phyloP scores from a whole-genome alignment of 495 filamentous ascomycete genomes.

The Neurospora cerealis region DNA sequence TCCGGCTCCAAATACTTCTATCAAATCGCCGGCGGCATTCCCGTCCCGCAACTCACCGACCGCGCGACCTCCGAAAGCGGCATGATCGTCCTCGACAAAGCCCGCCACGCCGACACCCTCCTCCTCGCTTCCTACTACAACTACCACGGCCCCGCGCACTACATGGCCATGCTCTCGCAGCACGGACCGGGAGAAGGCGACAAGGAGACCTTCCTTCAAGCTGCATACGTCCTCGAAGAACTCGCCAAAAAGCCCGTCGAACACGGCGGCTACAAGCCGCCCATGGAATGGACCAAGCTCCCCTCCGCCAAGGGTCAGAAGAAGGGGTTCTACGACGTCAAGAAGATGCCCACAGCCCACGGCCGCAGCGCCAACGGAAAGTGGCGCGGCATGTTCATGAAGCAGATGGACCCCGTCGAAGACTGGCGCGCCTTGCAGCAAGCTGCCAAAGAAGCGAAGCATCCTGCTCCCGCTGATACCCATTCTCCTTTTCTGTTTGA shows the following conservation, averaged over 20 bases:
- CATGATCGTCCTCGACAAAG: slow-evolving; percentile 46
- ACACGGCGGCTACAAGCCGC: not conserved
- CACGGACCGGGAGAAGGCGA: slow-evolving; percentile 50
- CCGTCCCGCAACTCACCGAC: slow-evolving; percentile 28
- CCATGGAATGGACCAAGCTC: slow-evolving; percentile 7
- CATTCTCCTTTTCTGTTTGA: not conserved
- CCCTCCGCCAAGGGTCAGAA: slow-evolving; percentile 1
- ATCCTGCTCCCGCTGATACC: not conserved
- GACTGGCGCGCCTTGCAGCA: slow-evolving; percentile 14
- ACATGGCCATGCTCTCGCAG: slow-evolving; percentile 49
- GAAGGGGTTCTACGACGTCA: slow-evolving; percentile 40
- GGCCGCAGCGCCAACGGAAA: slow-evolving; percentile 6
- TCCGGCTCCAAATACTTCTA: slow-evolving; percentile 46
- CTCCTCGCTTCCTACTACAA: slow-evolving; percentile 56
- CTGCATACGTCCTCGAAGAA: slow-evolving; percentile 38
- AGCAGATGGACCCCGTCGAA: slow-evolving; percentile 16
- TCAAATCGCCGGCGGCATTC: slow-evolving; percentile 34
- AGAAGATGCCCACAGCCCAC: slow-evolving; percentile 2
- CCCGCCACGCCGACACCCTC: slow-evolving; percentile 39
- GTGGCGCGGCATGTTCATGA: slow-evolving; percentile 13
- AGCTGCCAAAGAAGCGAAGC: slow-evolving; percentile 2
- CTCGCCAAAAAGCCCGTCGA: slow-evolving; percentile 7
- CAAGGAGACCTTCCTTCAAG: slow-evolving; percentile 54
- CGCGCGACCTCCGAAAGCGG: slow-evolving; percentile 43
- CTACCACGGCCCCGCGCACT: slow-evolving; percentile 47